Evolutionary conservation across 176 grass and related monocot species (phyloP), one percentile per base, ranked within the genome.

Genomic region (Oryza australiensis): DNA sequence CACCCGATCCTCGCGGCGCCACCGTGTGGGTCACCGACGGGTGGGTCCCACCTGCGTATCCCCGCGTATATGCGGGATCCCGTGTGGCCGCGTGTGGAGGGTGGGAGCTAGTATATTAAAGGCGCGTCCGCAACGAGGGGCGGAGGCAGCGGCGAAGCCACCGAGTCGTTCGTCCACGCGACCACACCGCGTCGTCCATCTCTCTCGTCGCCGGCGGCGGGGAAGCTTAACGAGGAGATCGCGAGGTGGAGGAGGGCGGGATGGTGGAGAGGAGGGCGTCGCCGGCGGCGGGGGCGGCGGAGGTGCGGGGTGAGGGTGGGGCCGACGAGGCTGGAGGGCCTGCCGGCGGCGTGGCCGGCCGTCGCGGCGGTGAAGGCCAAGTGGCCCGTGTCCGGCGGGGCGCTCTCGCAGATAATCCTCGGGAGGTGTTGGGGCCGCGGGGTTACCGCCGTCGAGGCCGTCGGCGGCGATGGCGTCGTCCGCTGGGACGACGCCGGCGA

Each of bases 281-380:
- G 38, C 41, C 62, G 87, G 35, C 43, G 13, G 74, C 7, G 35
- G 35, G 62, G 26, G 65, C 66, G 35, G 69, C 81, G 35, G 73
- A 78, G 86, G 60, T 81, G 73, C 43, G 91, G 76, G 40, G 83
- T 98, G 4, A 7, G 81, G 34, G 68, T 98, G 3, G 86, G 81
- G 23, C 90, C 89, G 5, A 84, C 75, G 7, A 87, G 84, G 80
- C 81, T 98, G 0, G 88, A 91, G 51, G 92, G 95, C 22, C 70
- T 93, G 14, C 84, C 88, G 3, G 29, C 30, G 3, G 73, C 72
- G 24, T 79, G 84, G 69, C 59, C 51, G 12, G 81, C 62, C 32
- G 86, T 74, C 0, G 90, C 87, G 0, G 86, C 87, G 2, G 91
- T 95, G 23, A 90, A 99, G 93, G 77, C 91, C 9, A 87, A 80